Conservation (phyloP, 2,329 filamentous ascomycete species). For the Ilyonectria mors-panacis region DNA sequence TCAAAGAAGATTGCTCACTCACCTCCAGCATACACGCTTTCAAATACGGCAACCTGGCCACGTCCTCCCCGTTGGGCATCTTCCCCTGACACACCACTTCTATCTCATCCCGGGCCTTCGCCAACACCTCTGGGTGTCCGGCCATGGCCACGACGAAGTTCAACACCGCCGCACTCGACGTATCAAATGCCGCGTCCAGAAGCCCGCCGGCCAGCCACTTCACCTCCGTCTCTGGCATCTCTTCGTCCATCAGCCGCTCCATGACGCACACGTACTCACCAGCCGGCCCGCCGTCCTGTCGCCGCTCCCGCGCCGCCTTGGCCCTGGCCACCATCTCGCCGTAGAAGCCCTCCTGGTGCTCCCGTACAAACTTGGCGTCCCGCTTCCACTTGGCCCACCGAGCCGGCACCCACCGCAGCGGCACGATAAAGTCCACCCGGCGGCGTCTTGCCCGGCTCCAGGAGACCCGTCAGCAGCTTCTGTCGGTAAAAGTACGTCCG, state of each 20-base stretch:
- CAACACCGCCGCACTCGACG: constrained; percentile 36
- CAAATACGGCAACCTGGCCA: constrained; percentile 41
- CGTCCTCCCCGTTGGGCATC: constrained; percentile 50
- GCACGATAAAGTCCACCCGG: constrained; percentile 47
- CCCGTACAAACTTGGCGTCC: constrained; percentile 36
- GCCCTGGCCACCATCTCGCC: constrained; percentile 32
- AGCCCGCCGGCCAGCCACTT: constrained; percentile 38
- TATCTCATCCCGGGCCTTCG: constrained; percentile 39
- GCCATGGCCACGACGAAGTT: constrained; percentile 44
- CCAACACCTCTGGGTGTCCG: constrained; percentile 39
- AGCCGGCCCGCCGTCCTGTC: neutral
- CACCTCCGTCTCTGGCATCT: constrained; percentile 38
- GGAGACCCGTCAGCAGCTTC: constrained; percentile 40
- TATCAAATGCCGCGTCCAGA: constrained; percentile 48
- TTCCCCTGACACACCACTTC: constrained; percentile 35
- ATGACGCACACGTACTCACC: constrained; percentile 32
- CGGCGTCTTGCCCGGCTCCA: constrained; percentile 46
- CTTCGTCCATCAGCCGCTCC: constrained; percentile 39
- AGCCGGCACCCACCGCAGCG: constrained; percentile 40
- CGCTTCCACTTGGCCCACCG: constrained; percentile 42
- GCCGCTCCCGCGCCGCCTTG: constrained; percentile 20
- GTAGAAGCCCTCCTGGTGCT: constrained; percentile 42
- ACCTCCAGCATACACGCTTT: constrained; percentile 45
- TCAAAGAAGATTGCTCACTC: constrained; percentile 15
- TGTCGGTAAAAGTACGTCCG: constrained; percentile 42